Conservation (phyloP, 1,284 basidiomycete genomes). For the Apiotrichum sp. region DNA sequence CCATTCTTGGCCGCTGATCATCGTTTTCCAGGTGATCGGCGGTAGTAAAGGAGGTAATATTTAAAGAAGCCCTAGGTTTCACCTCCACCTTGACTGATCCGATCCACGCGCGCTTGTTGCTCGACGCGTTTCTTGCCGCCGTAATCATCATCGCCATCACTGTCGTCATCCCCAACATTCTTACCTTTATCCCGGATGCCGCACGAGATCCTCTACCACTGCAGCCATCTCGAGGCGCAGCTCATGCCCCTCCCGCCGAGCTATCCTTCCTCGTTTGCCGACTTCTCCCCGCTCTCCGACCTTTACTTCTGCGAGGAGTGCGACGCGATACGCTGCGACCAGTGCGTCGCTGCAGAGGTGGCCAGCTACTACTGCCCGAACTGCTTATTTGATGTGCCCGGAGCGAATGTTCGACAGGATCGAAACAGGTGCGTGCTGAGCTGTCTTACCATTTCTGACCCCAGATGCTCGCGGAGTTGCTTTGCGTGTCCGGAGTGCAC, state of each 20-base stretch:
- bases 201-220: conserved; percentile 41
- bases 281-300: conserved; percentile 72
- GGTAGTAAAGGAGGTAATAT: no score
- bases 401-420: conserved; percentile 88
- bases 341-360: conserved; percentile 86
- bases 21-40: no score
- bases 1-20: no score
- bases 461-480: conserved; percentile 92
- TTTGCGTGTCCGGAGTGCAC: conserved; percentile 90
- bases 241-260: conserved; percentile 55
- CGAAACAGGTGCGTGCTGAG: conserved; percentile 66
- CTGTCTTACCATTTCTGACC: conserved; percentile 1
- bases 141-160: no score
- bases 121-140: no score
- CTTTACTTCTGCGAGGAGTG: conserved; percentile 99
- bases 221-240: conserved; percentile 46
- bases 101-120: no score
- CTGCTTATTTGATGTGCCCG: conserved; percentile 97
- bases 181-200: background rate
- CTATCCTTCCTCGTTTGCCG: conserved; percentile 65
- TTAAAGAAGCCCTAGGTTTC: no score
- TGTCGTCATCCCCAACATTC: no score
- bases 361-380: conserved; percentile 97
- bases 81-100: no score
- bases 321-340: conserved; percentile 85